phyloP scores from a whole-genome alignment of 768 basidiomycete genomes.

The Clavaria fumosa region DNA sequence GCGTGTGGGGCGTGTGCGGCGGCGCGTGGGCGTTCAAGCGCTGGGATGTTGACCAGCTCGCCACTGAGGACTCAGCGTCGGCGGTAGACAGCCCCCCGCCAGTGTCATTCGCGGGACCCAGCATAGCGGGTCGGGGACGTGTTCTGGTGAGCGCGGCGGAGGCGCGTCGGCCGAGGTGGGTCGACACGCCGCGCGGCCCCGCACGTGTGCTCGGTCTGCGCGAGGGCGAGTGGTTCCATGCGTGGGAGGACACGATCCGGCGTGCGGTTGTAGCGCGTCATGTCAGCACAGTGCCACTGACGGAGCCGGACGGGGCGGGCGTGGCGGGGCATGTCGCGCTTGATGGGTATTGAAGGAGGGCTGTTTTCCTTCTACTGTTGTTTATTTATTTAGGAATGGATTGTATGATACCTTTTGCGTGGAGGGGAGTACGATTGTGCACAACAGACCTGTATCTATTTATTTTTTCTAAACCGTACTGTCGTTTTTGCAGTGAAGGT shows the following conservation, averaged over 20 bases:
- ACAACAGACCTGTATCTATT: too few species aligned
- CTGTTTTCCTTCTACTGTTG: too few species aligned
- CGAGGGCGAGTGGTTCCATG: slow-evolving; percentile 69
- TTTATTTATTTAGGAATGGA: too few species aligned
- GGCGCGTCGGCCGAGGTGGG: slow-evolving; percentile 16
- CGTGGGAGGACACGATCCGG: slow-evolving; percentile 57
- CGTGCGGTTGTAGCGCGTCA: slow-evolving; percentile 36
- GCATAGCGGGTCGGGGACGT: too few species aligned
- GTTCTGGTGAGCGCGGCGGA: too few species aligned
- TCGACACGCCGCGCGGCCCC: slow-evolving; percentile 21
- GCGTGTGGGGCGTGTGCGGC: slow-evolving; percentile 61
- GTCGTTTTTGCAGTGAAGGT: too few species aligned
- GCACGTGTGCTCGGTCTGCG: slow-evolving; percentile 37
- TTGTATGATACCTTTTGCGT: too few species aligned
- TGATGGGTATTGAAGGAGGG: slow-evolving; percentile 4
- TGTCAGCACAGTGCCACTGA: slow-evolving; percentile 24
- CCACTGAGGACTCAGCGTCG: neutral
- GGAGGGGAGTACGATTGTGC: too few species aligned
- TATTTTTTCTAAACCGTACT: too few species aligned
- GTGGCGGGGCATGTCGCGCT: neutral
- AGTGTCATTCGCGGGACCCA: slow-evolving; percentile 1
- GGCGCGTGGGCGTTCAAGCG: slow-evolving; percentile 61
- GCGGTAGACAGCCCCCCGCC: slow-evolving; percentile 2
- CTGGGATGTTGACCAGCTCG: slow-evolving; percentile 18
- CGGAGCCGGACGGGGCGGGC: slow-evolving; percentile 5